Evolutionary conservation across 441 rosid genomes (phyloP), one percentile per base, ranked within the genome.

Genomic region (Bocquillonia castaneifolia): DNA sequence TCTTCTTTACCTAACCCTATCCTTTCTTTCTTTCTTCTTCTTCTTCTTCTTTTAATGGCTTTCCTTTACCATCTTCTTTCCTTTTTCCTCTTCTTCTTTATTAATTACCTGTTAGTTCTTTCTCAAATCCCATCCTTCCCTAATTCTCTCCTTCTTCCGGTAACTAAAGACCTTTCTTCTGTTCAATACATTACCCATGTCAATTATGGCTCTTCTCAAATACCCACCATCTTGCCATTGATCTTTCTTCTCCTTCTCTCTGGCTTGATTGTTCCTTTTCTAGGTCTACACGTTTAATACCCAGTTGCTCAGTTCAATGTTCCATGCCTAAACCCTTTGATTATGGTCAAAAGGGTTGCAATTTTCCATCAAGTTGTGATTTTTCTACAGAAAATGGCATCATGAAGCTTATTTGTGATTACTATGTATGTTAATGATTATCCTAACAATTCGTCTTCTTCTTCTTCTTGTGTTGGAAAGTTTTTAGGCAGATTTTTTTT

Each of bases 351-450:
- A 55, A 31, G 14, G 23, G 59, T 10, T 66, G 80, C 72, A n/a
- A 18, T n/a, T 6, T 58, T 3, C 65, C 28, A 17, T 25, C 59
- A 51, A 63, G 52, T 3, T 92, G 98, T 66, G 70, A 64, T n/a
- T 72, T 88, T 26, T 69, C 64, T 4, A 29, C 74, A 0, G 57
- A 54, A 66, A 83, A 89, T 67, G 69, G 74, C 59, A 64, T 72
- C 64, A 69, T 62, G 25, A 80, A 82, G 64, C 81, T 92, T 89
- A 44, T 93, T 93, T 66, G 31, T 59, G 1, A 40, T 81, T 42
- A 75, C 86, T 56, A 91, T 93, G 96, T 88, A 78, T 56, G 79
- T 85, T 22, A 93, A 93, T 77, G 29, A 93, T 75, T 93, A 97
- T 64, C 98, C 96, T 29, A 48, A 58, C 67, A 86, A 82, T 64